These are phyloP conservation scores for Huntiella savannae DNA, from an alignment of 2,329 filamentous ascomycete genomes.

Conservation along the genomic window DNA sequence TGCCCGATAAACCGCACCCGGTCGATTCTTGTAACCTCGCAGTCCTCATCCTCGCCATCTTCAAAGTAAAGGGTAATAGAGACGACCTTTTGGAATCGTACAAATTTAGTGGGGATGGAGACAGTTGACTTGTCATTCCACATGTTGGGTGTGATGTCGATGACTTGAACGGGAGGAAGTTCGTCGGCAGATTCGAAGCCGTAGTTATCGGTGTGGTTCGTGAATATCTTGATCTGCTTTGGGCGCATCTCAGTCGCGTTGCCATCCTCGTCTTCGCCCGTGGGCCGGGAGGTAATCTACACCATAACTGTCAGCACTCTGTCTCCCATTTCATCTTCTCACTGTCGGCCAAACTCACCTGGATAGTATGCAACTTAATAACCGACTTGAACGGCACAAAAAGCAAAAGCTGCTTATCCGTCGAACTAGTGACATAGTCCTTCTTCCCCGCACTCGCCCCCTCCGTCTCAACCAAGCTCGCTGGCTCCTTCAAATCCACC, in stretches of 20 bases:
- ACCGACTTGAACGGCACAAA: constrained; percentile 77
- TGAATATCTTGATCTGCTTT: constrained; percentile 66
- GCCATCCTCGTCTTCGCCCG: constrained; percentile 26
- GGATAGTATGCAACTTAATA: constrained; percentile 71
- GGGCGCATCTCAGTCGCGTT: constrained; percentile 71
- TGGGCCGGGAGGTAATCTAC: constrained; percentile 65
- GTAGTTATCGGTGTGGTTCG: constrained; percentile 74
- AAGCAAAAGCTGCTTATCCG: constrained; percentile 89
- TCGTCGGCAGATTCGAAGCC: constrained; percentile 92
- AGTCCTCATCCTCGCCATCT: constrained; percentile 51
- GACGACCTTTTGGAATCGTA: constrained; percentile 92
- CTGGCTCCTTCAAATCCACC: constrained; percentile 25
- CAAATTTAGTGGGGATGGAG: constrained; percentile 59
- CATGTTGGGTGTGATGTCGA: constrained; percentile 54
- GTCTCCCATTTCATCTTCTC: neutral
- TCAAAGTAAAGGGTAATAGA: constrained; percentile 77
- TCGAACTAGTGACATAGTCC: constrained; percentile 93
- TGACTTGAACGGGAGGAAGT: constrained; percentile 57
- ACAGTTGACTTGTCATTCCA: constrained; percentile 69
- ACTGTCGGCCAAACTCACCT: constrained; percentile 24
- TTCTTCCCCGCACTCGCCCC: constrained; percentile 24
- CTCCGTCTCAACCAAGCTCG: constrained; percentile 24
- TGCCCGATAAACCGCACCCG: constrained; percentile 69
- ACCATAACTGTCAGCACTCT: constrained; percentile 15
- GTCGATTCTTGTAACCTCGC: constrained; percentile 72